Base-by-base conservation (phyloP, 1,284 basidiomycete genomes). In the Cronartium ribicola region DNA sequence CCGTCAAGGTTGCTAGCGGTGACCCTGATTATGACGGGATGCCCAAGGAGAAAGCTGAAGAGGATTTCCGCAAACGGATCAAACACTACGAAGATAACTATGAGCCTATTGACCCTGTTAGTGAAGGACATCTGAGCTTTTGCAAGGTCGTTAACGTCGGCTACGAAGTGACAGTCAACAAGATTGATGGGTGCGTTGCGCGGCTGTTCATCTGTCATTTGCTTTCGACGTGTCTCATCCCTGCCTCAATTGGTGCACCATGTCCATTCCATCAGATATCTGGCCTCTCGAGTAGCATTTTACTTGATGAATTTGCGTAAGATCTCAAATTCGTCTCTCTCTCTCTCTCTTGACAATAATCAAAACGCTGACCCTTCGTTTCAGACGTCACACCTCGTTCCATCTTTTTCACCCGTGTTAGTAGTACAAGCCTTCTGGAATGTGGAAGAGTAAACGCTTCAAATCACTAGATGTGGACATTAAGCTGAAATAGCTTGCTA, bases 1-100 rank as follows among this genome's bases (percentile, higher is more conserved):
- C 91, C 3, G 86, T 98, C 78, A 99, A 99, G 83, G 94, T 97
- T 44, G 88, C 87, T 75, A 94, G 91, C 2, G 95, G 95, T 4
- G 96, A 99, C 83, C 96, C 96, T 0, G 96, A 99, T 82, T 99
- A 99, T 83, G 90, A 90, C 78, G 89, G 91, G 78, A 90, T 89
- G 84, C 89, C 90, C 0, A 88, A 85, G 29, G 91, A 94, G 79
- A 85, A 88, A 71, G 96, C 96, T 46, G 89, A 93, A 81, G 84
- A 83, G 39, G 96, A 99, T 83, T 99, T 99, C 82, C 82, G 92
- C 77, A 88, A 88, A 75, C 89, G 96, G 41, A 99, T 99, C 79
- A 87, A 86, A 77, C 89, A 91, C 80, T 99, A 99, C 81, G 94
- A 98, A 82, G 86, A 88, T 73, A 90, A 94, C n/a, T 99, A 99